phyloP scores from a whole-genome alignment of 1,284 basidiomycete genomes.

The Mrakiaceae sp. region DNA sequence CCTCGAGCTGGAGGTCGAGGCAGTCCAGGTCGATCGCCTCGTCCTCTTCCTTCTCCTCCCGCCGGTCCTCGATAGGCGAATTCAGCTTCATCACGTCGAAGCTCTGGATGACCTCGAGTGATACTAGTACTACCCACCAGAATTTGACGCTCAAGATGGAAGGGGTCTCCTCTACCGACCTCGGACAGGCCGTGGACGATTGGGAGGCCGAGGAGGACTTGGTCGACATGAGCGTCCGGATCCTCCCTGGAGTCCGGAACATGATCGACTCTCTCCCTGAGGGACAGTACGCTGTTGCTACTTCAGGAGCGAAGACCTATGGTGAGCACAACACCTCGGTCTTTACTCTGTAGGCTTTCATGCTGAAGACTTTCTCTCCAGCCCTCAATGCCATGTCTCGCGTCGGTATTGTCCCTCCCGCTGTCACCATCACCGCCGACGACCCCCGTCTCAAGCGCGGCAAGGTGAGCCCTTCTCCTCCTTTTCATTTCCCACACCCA shows the following conservation, averaged over 20 bases:
- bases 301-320: constrained; percentile 63
- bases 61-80: constrained; percentile 4
- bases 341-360: constrained; percentile 16
- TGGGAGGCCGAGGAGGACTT: constrained; percentile 50
- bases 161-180: not conserved
- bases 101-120: not conserved
- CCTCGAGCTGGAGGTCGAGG: not conserved
- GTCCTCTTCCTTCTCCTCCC: constrained; percentile 23
- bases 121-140: not conserved
- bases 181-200: constrained; percentile 34
- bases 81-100: not conserved
- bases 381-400: constrained; percentile 59
- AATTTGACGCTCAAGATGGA: not conserved
- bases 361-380: constrained; percentile 24
- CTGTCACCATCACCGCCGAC: constrained; percentile 65
- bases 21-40: not conserved
- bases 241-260: constrained; percentile 58
- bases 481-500: not conserved
- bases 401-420: constrained; percentile 58
- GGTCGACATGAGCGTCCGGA: constrained; percentile 56
- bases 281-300: constrained; percentile 60
- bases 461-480: not conserved
- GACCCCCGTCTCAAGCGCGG: constrained; percentile 39
- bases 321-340: constrained; percentile 32
- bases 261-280: constrained; percentile 58